phyloP scores from a whole-genome alignment of 2,329 filamentous ascomycete species.

The Incumbomyces delicatus region DNA sequence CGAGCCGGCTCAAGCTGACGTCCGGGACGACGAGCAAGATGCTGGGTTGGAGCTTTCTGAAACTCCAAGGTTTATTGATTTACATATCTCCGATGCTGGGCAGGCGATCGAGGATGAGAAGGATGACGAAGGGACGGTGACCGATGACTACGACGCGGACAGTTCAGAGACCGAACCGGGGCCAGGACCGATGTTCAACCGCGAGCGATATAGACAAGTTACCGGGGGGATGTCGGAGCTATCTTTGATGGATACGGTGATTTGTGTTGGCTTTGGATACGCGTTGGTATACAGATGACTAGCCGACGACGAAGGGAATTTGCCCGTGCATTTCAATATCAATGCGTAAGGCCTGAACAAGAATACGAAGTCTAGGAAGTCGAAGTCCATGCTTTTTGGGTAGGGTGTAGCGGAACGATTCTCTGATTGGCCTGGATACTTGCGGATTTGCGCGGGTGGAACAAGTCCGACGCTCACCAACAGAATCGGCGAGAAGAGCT shows the following conservation, averaged over 20 bases:
- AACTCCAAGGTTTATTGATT: too few species aligned
- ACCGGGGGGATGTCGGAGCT: constrained; percentile 1
- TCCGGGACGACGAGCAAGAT: too few species aligned
- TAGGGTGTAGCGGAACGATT: too few species aligned
- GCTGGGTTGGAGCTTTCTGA: too few species aligned
- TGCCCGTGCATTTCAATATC: neutral
- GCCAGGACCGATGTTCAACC: neutral
- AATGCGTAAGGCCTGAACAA: neutral
- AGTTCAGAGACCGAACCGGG: neutral
- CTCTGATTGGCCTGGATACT: too few species aligned
- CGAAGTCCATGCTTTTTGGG: too few species aligned
- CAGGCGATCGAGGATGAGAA: neutral
- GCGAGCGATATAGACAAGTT: neutral
- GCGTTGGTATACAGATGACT: neutral
- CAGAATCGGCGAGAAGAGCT: too few species aligned
- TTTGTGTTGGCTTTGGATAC: constrained; percentile 2
- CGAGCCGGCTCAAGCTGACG: too few species aligned
- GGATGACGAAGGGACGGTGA: neutral
- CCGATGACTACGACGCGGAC: constrained; percentile 5
- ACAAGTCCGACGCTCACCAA: too few species aligned
- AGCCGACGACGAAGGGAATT: neutral
- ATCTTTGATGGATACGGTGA: neutral
- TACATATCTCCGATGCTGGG: neutral
- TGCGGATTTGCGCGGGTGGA: too few species aligned
- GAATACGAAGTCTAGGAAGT: too few species aligned